phyloP scores from a whole-genome alignment of 306 rosid genomes.

The Quercus aquifolioides region DNA sequence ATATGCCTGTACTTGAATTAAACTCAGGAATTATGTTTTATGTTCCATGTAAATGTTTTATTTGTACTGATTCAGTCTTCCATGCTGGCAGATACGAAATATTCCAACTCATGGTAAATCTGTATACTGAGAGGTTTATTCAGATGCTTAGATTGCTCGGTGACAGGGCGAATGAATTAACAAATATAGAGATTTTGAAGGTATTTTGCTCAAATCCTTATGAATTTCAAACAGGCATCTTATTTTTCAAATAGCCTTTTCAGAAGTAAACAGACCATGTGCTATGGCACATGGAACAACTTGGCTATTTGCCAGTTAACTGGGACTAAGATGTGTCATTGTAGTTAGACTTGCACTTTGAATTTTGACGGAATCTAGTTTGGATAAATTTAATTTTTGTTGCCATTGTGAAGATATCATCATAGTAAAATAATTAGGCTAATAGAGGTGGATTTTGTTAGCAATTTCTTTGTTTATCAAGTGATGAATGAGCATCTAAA shows the following conservation, averaged over 20 bases:
- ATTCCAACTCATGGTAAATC: slow-evolving; percentile 93
- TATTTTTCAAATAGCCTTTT: not conserved
- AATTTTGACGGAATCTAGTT: not conserved
- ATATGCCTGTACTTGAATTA: not conserved
- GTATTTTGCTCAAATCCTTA: slow-evolving; percentile 39
- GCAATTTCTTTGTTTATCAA: not conserved
- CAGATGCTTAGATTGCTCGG: slow-evolving; percentile 97
- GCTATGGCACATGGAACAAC: not conserved
- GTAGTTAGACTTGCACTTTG: not conserved
- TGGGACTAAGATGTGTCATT: not conserved
- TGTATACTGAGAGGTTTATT: slow-evolving; percentile 93
- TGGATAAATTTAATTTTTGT: not conserved
- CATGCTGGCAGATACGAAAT: slow-evolving; percentile 79
- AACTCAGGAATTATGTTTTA: slow-evolving; percentile 2
- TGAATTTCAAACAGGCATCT: slow-evolving; percentile 14
- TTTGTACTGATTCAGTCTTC: slow-evolving; percentile 27
- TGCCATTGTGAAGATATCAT: not conserved
- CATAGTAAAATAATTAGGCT: not conserved
- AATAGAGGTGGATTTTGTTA: not conserved
- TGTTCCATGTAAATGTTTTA: slow-evolving; percentile 9
- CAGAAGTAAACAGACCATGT: not conserved
- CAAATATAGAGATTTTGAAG: slow-evolving; percentile 94
- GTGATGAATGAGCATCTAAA: not conserved
- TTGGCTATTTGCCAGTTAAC: not conserved
- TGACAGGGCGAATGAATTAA: slow-evolving; percentile 81